Percentiles rank a stretch among this genome's conserved stretches.
phyloP scores from a whole-genome alignment of 192 early-diverging fungal genomes.

The Spinellus fusiger region DNA sequence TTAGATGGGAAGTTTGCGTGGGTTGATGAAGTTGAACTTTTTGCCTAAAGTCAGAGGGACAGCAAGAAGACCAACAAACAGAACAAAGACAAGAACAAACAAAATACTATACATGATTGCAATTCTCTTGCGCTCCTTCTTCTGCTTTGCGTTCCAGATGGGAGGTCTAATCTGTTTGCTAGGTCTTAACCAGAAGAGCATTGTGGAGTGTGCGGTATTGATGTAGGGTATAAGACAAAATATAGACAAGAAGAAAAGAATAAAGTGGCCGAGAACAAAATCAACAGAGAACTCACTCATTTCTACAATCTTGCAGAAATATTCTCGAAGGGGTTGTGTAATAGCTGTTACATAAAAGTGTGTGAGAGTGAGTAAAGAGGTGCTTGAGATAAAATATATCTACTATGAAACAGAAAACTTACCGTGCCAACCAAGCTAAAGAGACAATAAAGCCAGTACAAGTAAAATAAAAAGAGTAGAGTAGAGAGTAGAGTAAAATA shows the following conservation, averaged over 20 bases:
- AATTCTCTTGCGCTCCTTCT: conserved; percentile 52
- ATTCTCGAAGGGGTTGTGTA: conserved; percentile 74
- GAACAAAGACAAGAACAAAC: conserved; percentile 53
- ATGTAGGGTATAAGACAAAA: conserved; percentile 68
- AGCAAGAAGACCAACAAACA: conserved; percentile 60
- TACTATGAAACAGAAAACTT: background rate
- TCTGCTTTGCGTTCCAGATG: conserved; percentile 63
- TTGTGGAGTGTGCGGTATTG: conserved; percentile 68
- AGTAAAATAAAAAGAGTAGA: background rate
- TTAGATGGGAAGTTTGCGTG: conserved; percentile 12
- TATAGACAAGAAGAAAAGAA: conserved; percentile 68
- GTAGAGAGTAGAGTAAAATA: background rate
- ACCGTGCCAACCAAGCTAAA: conserved; percentile 37
- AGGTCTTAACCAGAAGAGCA: conserved; percentile 82
- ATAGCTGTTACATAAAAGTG: conserved; percentile 34
- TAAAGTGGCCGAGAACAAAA: conserved; percentile 70
- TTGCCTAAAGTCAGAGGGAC: conserved; percentile 49
- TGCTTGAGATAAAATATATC: background rate
- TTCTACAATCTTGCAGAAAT: conserved; percentile 78
- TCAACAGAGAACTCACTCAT: conserved; percentile 76
- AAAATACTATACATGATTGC: conserved; percentile 65
- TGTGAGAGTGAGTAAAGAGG: background rate
- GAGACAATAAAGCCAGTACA: background rate
- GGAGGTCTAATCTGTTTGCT: conserved; percentile 72
- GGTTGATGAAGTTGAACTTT: background rate